Base-by-base conservation (phyloP, 331 rosid species). In the Ulmus americana region DNA sequence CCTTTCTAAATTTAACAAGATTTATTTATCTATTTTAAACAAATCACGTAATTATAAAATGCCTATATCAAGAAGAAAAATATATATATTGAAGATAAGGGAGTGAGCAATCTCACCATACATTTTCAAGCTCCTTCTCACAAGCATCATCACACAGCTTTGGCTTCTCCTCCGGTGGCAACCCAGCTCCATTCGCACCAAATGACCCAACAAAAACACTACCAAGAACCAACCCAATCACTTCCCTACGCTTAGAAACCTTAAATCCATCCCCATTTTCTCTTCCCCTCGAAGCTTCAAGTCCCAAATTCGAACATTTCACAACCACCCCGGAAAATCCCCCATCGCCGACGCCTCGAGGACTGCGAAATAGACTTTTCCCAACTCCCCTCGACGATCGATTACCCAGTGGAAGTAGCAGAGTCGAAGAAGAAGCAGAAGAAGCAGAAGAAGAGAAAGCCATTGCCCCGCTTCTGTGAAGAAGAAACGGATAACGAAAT, bases 71-170 rank as follows among this genome's bases (percentile, higher is more conserved):
- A 28, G 4, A 28, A 46, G 9, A 68, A 11, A 39, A 49, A 22
- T 40, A 73, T 28, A 52, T 5, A 14, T 39, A 52, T 41, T 51
- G 42, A 52, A 59, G 74, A 39, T 11, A 81, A 74, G 74, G 77
- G 79, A 47, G 71, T 47, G 35, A 52, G 82, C 53, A 83, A 84
- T 79, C 95, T 85, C 95, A 82, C 94, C 96, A 80, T 85, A 89
- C 96, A 92, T 92, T 89, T 89, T 89, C 98, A 81, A 92, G 96
- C 84, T 88, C 90, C 61, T 69, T 82, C 85, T 86, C 95, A 69
- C 98, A 92, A 70, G 79, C 44, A 5, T 65, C 77, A 43, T 89
- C 95, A 58, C 96, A 92, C 8, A 92, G 80, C 74, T 54, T 83
- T 8, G 95, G 96, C 76, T 92, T 92, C 35, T 92, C 79, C 74